Percentiles rank a stretch among this genome's conserved stretches.
Evolutionary conservation across 441 rosid genomes (phyloP).

Genomic region (Geranium incanum): DNA sequence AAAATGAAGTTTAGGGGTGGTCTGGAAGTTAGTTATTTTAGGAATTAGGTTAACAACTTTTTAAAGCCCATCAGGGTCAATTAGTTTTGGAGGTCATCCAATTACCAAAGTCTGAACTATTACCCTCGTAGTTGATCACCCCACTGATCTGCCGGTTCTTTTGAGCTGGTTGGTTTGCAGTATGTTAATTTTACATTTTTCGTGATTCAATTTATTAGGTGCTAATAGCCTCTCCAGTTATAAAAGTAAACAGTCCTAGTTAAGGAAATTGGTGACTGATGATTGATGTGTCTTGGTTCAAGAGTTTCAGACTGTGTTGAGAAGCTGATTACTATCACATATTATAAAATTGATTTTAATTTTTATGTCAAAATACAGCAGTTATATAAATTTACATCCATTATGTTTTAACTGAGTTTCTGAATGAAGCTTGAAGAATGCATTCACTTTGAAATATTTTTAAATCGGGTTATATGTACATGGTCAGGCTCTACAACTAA

Average conservation of each 20-base stretch:
- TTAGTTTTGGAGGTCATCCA: background rate
- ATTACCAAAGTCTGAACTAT: background rate
- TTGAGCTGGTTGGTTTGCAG: background rate
- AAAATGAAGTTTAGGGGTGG: background rate
- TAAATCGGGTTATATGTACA: too few species aligned
- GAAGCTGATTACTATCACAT: background rate
- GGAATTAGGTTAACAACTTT: background rate
- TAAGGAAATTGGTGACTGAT: background rate
- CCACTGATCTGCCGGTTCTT: background rate
- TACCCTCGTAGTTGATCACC: background rate
- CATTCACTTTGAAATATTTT: background rate
- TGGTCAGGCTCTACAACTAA: background rate
- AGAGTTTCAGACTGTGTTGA: background rate
- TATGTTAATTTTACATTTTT: background rate
- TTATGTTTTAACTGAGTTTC: background rate
- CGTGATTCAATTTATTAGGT: background rate
- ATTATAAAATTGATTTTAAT: background rate
- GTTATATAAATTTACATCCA: background rate
- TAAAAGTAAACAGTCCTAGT: background rate
- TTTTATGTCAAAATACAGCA: background rate
- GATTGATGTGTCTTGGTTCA: background rate
- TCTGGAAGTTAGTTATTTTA: background rate
- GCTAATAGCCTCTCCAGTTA: background rate
- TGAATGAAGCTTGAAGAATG: background rate
- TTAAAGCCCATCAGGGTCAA: background rate